Conservation (phyloP, 2,329 filamentous ascomycete species). For the Cladosporium phlei region DNA sequence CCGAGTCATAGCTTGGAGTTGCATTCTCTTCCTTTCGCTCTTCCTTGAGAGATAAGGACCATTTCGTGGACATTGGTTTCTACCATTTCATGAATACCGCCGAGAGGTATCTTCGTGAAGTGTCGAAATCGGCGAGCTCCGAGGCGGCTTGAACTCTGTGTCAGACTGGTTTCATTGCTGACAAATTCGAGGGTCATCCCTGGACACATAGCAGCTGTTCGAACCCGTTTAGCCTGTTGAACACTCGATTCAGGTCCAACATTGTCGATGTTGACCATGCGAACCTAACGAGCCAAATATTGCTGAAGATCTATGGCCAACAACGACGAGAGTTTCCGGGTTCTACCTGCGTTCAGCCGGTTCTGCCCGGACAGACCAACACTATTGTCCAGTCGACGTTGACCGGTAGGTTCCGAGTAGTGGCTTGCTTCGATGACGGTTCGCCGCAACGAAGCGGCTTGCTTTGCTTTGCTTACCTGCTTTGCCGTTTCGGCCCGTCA, state of each 20-base stretch:
- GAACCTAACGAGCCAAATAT: slow-evolving; percentile 3
- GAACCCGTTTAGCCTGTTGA: too few relatives aligned
- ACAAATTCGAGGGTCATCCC: too few relatives aligned
- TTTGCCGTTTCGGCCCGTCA: slow-evolving; percentile 11
- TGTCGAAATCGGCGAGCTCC: slow-evolving; percentile 8
- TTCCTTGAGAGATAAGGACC: neutral
- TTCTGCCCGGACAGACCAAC: slow-evolving; percentile 12
- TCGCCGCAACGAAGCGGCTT: neutral
- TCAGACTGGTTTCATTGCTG: too few relatives aligned
- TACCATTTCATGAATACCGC: too few relatives aligned
- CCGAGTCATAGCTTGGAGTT: neutral
- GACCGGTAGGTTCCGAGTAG: neutral
- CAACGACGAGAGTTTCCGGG: too few relatives aligned
- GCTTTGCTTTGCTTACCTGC: too few relatives aligned
- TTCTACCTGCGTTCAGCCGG: too few relatives aligned
- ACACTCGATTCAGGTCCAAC: too few relatives aligned
- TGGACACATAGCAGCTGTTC: too few relatives aligned
- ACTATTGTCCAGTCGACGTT: neutral
- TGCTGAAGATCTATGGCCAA: neutral
- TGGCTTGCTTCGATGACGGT: slow-evolving; percentile 8
- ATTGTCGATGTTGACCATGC: neutral
- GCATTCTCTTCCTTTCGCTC: neutral
- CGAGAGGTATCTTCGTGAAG: neutral
- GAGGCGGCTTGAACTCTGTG: too few relatives aligned
- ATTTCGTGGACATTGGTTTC: neutral